Percentiles rank a stretch among this genome's conserved stretches.
phyloP scores from a whole-genome alignment of 2,329 filamentous ascomycete genomes.

The Emmonsia crescens region DNA sequence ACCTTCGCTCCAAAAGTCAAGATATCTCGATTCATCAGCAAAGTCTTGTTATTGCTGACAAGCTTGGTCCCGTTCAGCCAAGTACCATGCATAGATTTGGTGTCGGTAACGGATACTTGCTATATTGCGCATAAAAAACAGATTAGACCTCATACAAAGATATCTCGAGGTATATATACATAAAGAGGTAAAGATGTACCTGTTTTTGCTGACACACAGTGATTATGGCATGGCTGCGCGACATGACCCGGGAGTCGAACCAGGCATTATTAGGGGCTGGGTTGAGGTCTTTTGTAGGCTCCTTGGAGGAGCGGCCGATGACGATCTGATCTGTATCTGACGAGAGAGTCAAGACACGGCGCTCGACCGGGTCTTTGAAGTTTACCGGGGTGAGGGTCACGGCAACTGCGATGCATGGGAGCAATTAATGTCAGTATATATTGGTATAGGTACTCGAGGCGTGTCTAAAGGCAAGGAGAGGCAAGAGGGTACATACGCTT shows the following conservation, averaged over 20 bases:
- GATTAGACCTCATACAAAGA: background rate
- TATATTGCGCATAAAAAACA: constrained; percentile 9
- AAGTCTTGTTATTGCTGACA: constrained; percentile 25
- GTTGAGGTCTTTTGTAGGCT: constrained; percentile 24
- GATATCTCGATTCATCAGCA: constrained; percentile 28
- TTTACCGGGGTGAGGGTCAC: constrained; percentile 24
- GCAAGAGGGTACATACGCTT: background rate
- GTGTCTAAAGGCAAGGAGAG: background rate
- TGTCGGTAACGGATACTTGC: constrained; percentile 43
- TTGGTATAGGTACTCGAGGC: background rate
- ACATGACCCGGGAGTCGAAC: constrained; percentile 40
- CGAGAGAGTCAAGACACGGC: constrained; percentile 25
- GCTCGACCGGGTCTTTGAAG: constrained; percentile 16
- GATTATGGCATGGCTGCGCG: constrained; percentile 35
- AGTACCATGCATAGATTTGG: constrained; percentile 53
- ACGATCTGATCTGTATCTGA: constrained; percentile 19
- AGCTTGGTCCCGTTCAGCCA: constrained; percentile 41
- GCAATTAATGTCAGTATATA: background rate
- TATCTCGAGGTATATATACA: background rate
- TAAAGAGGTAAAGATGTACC: constrained; percentile 14
- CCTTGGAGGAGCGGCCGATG: constrained; percentile 35
- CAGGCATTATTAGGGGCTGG: constrained; percentile 31
- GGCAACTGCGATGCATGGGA: constrained; percentile 18
- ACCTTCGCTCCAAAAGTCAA: constrained; percentile 41
- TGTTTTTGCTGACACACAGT: constrained; percentile 18